A percentile compares a stretch with the other conserved stretches of the same genome.
Conservation (phyloP, 441 rosid species). For the Omphalea diandra region DNA sequence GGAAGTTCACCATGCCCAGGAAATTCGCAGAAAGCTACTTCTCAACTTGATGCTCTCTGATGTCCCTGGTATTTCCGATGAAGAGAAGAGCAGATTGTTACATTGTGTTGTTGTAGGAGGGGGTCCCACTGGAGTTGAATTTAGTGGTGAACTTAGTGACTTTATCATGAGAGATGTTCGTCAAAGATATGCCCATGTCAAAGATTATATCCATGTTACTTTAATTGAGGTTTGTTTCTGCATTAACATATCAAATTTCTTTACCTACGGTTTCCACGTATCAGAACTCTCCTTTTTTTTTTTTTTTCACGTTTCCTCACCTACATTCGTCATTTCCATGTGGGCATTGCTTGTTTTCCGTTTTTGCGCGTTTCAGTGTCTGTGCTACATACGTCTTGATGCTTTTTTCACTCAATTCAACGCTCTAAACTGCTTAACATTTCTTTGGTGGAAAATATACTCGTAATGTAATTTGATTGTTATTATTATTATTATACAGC, state of each 20-base stretch:
- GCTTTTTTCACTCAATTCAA: not conserved
- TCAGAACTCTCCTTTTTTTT: no score
- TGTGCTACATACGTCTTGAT: no score
- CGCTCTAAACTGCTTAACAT: not conserved
- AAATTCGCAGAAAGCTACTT: slow-evolving; percentile 78
- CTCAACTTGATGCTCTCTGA: slow-evolving; percentile 88
- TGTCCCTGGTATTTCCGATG: slow-evolving; percentile 68
- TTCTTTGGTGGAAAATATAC: slow-evolving; percentile 13
- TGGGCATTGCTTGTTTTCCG: no score
- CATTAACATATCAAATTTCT: no score
- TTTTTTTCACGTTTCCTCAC: no score
- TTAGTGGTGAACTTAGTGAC: slow-evolving; percentile 93
- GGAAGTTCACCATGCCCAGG: slow-evolving; percentile 93
- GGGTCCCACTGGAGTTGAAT: slow-evolving; percentile 93
- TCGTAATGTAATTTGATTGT: no score
- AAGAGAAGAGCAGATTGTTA: slow-evolving; percentile 70
- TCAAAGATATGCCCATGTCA: slow-evolving; percentile 74
- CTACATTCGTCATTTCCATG: no score
- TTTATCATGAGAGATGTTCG: slow-evolving; percentile 78
- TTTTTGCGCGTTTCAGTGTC: no score
- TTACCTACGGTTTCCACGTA: no score
- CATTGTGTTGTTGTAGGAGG: slow-evolving; percentile 96
- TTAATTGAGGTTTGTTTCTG: slow-evolving; percentile 81
- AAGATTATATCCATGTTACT: slow-evolving; percentile 77
- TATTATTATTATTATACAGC: not conserved